Evolutionary conservation across 2,329 filamentous ascomycete species (phyloP).

Genomic region (Neonectria magnoliae): DNA sequence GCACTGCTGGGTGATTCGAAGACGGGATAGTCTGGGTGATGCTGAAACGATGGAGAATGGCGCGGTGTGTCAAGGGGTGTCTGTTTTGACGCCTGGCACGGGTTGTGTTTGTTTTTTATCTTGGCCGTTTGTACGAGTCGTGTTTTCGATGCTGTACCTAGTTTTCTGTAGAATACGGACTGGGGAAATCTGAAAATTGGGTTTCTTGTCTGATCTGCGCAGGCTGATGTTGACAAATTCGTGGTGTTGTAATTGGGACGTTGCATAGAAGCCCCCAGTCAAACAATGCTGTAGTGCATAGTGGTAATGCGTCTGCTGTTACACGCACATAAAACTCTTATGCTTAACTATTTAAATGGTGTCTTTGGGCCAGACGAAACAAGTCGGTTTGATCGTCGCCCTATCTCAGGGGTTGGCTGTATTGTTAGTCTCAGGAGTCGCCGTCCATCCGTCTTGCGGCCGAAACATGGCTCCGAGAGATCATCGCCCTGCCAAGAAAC

Average conservation of each 20-base stretch:
- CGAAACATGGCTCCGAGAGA: not conserved
- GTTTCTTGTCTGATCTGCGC: not conserved
- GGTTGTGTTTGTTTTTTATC: conserved; percentile 19
- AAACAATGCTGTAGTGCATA: not conserved
- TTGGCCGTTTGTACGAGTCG: conserved; percentile 28
- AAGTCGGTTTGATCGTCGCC: not conserved
- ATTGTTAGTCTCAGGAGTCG: not conserved
- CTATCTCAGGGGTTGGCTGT: not conserved
- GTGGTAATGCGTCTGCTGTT: not conserved
- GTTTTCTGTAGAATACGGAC: conserved; percentile 22
- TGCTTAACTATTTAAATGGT: not conserved
- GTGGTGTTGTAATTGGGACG: no score
- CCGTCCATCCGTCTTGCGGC: not conserved
- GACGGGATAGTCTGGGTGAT: conserved; percentile 22
- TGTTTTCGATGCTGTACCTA: conserved; percentile 22
- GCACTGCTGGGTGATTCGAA: conserved; percentile 7
- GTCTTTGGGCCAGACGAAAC: not conserved
- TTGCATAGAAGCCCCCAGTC: no score
- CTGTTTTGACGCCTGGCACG: conserved; percentile 18
- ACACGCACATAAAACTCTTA: not conserved
- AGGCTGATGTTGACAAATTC: not conserved
- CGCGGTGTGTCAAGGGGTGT: conserved; percentile 31
- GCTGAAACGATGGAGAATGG: conserved; percentile 41
- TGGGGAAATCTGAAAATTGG: conserved; percentile 17
- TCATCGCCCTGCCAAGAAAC: not conserved